Evolutionary conservation across 768 basidiomycete species (phyloP).

Genomic region (Hygrophorus pudorinus): DNA sequence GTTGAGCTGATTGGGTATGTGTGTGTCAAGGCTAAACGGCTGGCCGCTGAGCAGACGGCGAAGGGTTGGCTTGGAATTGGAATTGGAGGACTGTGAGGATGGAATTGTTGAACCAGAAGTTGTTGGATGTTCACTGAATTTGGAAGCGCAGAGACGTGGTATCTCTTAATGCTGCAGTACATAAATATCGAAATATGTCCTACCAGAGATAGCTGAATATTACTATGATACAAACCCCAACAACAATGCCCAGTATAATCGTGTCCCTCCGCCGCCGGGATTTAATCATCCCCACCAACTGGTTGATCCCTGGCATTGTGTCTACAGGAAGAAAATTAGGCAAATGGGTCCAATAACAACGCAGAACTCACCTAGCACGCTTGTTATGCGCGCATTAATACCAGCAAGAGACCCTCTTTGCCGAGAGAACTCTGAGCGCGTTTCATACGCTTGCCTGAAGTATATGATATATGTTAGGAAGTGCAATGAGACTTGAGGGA

Average conservation of each 20-base stretch:
- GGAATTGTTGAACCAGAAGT: not conserved
- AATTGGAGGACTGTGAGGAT: conserved; percentile 52
- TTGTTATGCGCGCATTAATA: conserved; percentile 78
- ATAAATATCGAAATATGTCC: too few relatives aligned
- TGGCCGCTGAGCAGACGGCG: conserved; percentile 52
- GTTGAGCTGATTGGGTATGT: not conserved
- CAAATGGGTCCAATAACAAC: not conserved
- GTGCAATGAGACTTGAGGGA: not conserved
- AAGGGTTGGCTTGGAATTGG: conserved; percentile 62
- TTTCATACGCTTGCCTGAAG: conserved; percentile 90
- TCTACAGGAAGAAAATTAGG: conserved; percentile 29
- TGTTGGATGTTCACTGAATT: too few relatives aligned
- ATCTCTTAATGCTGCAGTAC: conserved; percentile 7
- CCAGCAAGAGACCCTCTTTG: conserved; percentile 68
- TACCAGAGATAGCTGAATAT: conserved; percentile 38
- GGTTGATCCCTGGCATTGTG: conserved; percentile 92
- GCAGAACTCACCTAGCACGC: conserved; percentile 61
- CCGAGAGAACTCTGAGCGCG: conserved; percentile 81
- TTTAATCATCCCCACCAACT: conserved; percentile 85
- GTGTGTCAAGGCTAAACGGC: conserved; percentile 41
- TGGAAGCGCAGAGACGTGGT: not conserved
- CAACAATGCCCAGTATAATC: conserved; percentile 79
- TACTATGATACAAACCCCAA: conserved; percentile 71
- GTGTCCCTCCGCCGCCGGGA: conserved; percentile 83
- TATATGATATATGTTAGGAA: conserved; percentile 4